Conservation (phyloP, 2,329 filamentous ascomycete genomes). For the Monilinia fructicola region DNA sequence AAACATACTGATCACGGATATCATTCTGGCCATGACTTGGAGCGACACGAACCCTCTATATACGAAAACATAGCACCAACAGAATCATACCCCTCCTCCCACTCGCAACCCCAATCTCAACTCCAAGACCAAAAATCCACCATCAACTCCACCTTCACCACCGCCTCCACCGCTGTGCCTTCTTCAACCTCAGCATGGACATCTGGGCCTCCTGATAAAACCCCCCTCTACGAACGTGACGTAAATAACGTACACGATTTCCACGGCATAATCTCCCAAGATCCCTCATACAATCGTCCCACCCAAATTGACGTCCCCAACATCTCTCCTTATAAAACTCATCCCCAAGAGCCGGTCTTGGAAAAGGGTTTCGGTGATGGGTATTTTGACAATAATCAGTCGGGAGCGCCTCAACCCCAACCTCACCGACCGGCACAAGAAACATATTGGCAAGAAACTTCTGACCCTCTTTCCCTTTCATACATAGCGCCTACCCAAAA, state of each 20-base stretch:
- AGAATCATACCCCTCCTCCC: neutral
- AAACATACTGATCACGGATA: neutral
- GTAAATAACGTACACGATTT: neutral
- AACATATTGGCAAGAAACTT: constrained; percentile 26
- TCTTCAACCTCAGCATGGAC: constrained; percentile 7
- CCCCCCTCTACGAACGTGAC: neutral
- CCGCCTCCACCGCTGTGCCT: neutral
- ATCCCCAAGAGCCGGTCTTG: neutral
- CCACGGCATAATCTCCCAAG: constrained; percentile 7
- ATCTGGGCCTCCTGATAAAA: neutral
- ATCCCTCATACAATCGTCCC: neutral
- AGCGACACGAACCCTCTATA: neutral
- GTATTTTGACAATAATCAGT: neutral
- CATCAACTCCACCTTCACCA: constrained; percentile 5
- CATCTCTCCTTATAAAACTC: neutral
- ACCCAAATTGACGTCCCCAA: neutral
- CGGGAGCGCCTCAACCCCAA: neutral
- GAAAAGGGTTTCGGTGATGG: neutral
- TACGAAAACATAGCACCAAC: neutral
- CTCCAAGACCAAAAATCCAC: neutral
- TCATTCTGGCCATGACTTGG: neutral
- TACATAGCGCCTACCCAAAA: neutral
- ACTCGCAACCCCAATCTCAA: neutral
- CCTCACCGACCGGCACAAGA: constrained; percentile 26
- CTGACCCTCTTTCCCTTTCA: constrained; percentile 21